phyloP scores from a whole-genome alignment of 2,329 filamentous ascomycete genomes.

The Paradendryphiella salina region DNA sequence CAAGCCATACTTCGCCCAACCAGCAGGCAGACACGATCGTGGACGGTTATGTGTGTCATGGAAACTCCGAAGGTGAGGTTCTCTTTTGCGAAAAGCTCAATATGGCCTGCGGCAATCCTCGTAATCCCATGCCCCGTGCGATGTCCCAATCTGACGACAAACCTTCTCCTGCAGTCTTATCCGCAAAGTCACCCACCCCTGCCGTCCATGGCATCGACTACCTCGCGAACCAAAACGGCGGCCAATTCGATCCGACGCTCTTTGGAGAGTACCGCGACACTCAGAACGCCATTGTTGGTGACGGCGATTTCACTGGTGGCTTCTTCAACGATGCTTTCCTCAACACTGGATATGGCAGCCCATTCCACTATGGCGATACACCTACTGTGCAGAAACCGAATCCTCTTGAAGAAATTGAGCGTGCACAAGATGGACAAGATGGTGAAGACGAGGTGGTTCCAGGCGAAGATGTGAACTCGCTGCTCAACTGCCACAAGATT shows the following conservation, averaged over 20 bases:
- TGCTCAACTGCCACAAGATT: conserved; percentile 86
- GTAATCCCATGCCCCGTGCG: conserved; percentile 57
- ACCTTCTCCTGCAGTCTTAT: conserved; percentile 44
- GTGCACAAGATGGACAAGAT: conserved; percentile 71
- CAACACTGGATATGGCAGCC: conserved; percentile 73
- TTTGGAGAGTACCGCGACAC: conserved; percentile 93
- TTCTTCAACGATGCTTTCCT: conserved; percentile 79
- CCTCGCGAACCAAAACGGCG: conserved; percentile 77
- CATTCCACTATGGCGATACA: conserved; percentile 69
- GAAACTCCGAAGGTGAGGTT: conserved; percentile 56
- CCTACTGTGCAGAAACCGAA: conserved; percentile 57
- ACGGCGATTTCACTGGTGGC: conserved; percentile 68
- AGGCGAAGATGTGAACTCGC: conserved; percentile 61
- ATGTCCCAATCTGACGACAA: conserved; percentile 50
- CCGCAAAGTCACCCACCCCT: conserved; percentile 37
- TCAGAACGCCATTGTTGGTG: conserved; percentile 75
- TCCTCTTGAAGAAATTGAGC: conserved; percentile 77
- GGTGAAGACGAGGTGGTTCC: conserved; percentile 68
- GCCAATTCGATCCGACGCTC: conserved; percentile 85
- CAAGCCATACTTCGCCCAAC: conserved; percentile 71
- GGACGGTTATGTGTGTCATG: conserved; percentile 53
- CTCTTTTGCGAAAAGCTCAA: conserved; percentile 61
- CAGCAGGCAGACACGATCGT: conserved; percentile 64
- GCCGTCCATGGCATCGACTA: conserved; percentile 66
- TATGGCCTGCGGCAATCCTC: conserved; percentile 58